Evolutionary conservation across 257 asterid genomes (phyloP), one percentile per base, ranked within the genome.

Genomic region (Ligustrum vulgare): DNA sequence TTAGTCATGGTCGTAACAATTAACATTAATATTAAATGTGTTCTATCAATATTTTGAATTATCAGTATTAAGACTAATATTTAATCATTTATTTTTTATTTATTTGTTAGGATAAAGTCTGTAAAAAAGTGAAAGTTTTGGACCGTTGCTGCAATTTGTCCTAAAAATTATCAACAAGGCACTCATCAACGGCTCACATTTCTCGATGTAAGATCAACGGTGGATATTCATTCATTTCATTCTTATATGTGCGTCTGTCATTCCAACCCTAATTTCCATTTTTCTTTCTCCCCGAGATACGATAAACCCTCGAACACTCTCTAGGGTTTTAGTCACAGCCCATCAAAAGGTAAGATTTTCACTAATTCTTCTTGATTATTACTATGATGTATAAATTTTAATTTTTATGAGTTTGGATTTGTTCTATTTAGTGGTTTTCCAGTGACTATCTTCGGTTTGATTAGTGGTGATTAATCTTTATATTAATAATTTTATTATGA

Each of bases 311-410:
- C 75, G 23, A 49, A 11, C 51, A 37, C 65, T 34, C 39, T 70
- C 45, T 78, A 78, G 85, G 82, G 85, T 81, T 81, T 78, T 56
- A 56, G 72, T 74, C 13, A 22, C 6, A 36, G n/a, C 49, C 41
- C 60, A 5, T 35, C 70, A 31, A 62, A 31, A 65, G 84, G 84
- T 51, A 6, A 18, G 22, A 51, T 18, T 51, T 51, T 51, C 20
- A 9, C 62, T 5, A 51, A 51, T n/a, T 6, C 8, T 18, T 15
- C 10, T 16, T 2, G 62, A 51, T 37, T 62, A 13, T 3, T 12
- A 43, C 51, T 12, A 13, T 12, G 18, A 12, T 12, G 13, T 43
- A 3, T 1, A n/a, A n/a, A n/a, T 51, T 51, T 18, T 1, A 8
- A 8, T 72, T 25, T 1, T 23, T 5, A 15, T 36, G 76, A 32